phyloP scores from a whole-genome alignment of 129 eudicot genomes.

The Gnaphalium uliginosum region DNA sequence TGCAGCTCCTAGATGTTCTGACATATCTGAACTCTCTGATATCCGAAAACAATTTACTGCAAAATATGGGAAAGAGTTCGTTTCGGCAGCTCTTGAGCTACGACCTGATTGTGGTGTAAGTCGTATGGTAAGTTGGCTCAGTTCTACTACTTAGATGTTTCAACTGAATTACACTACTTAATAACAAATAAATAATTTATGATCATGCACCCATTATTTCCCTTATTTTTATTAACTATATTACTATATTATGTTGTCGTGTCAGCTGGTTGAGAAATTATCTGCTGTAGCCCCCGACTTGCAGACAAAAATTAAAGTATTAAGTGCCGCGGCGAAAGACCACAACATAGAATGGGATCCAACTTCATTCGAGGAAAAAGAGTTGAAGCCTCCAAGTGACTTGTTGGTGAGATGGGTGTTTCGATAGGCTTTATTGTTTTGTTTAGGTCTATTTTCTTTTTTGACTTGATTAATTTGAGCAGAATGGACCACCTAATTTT shows the following conservation, averaged over 20 bases:
- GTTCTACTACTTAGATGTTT: not conserved
- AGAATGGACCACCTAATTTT: slow-evolving; percentile 61
- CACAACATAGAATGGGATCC: slow-evolving; percentile 86
- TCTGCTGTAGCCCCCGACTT: slow-evolving; percentile 84
- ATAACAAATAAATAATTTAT: too few relatives aligned
- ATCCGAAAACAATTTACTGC: slow-evolving; percentile 67
- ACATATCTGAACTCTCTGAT: slow-evolving; percentile 80
- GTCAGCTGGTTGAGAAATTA: slow-evolving; percentile 89
- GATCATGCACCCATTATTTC: too few relatives aligned
- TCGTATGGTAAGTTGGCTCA: slow-evolving; percentile 59
- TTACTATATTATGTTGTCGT: not conserved
- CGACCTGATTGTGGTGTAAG: slow-evolving; percentile 87
- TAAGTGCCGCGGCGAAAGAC: slow-evolving; percentile 74
- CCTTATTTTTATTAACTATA: not conserved
- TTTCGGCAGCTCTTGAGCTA: slow-evolving; percentile 70
- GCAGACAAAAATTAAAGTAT: slow-evolving; percentile 63
- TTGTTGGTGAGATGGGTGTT: slow-evolving; percentile 49
- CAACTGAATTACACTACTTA: not conserved
- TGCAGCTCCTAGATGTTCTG: slow-evolving; percentile 96
- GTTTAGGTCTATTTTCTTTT: not conserved
- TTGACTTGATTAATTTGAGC: slow-evolving; percentile 24
- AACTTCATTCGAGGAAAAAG: slow-evolving; percentile 62
- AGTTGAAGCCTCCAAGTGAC: slow-evolving; percentile 53
- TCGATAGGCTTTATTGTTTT: slow-evolving; percentile 6
- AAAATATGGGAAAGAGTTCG: slow-evolving; percentile 89